A percentile compares a stretch with the other conserved stretches of the same genome.
Conservation (phyloP, 2,329 filamentous ascomycete genomes). For the Drechslerella coelobrocha region DNA sequence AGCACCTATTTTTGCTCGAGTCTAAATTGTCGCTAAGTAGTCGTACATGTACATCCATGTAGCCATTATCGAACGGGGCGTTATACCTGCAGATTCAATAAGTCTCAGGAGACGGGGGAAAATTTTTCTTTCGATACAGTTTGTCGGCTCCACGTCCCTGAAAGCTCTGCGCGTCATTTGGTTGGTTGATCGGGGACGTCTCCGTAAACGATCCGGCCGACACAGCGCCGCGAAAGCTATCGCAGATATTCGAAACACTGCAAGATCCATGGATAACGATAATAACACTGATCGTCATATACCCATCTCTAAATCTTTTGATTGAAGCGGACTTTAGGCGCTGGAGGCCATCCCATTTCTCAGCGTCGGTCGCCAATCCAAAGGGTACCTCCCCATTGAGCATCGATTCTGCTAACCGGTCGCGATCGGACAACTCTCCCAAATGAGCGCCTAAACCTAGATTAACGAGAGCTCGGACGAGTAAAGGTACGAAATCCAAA, state of each 20-base stretch:
- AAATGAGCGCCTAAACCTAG: conserved; percentile 10
- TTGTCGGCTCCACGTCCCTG: background rate
- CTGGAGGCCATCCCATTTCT: background rate
- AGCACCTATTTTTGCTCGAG: conserved; percentile 35
- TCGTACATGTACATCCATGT: conserved; percentile 19
- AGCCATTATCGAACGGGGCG: conserved; percentile 44
- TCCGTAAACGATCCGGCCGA: background rate
- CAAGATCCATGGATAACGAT: background rate
- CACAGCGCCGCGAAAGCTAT: background rate
- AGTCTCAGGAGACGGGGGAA: conserved; percentile 26
- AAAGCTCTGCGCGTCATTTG: background rate
- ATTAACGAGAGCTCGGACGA: conserved; percentile 33
- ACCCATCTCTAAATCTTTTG: background rate
- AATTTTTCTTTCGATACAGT: background rate
- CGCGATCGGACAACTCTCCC: conserved; percentile 35
- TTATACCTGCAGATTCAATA: conserved; percentile 36
- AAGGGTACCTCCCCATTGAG: background rate
- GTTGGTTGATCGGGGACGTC: background rate
- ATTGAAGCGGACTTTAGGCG: conserved; percentile 5
- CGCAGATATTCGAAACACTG: background rate
- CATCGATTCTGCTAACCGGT: conserved; percentile 23
- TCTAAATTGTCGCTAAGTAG: conserved; percentile 43
- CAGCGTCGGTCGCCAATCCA: background rate
- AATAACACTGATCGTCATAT: background rate
- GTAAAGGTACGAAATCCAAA: conserved; percentile 2